Percentiles rank a stretch among this genome's conserved stretches.
Evolutionary conservation across 129 eudicot species (phyloP).

Genomic region (Heracleum sosnowskyi): DNA sequence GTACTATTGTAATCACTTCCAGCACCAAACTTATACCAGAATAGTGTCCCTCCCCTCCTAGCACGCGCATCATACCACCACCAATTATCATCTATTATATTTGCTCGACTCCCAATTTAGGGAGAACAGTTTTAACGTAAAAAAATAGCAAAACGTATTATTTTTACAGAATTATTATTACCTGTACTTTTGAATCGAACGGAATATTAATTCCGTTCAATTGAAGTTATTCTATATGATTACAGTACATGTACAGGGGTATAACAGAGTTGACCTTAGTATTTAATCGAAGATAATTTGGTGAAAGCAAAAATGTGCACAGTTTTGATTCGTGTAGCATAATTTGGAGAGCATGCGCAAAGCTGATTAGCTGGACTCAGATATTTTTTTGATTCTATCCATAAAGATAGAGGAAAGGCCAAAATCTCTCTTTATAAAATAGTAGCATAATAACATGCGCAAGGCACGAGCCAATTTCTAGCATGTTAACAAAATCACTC

Average conservation of each 20-base stretch:
- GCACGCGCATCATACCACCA: not conserved
- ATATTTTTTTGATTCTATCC: not conserved
- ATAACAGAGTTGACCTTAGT: not conserved
- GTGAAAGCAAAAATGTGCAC: not conserved
- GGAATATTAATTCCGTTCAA: no score
- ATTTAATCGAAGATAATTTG: not conserved
- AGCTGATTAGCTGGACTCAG: not conserved
- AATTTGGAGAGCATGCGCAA: constrained; percentile 17
- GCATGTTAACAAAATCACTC: no score
- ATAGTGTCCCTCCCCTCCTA: not conserved
- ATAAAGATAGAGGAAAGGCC: not conserved
- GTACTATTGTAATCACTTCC: not conserved
- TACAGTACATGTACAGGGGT: no score
- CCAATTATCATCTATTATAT: not conserved
- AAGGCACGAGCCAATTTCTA: no score
- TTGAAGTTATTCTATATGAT: no score
- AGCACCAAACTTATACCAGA: not conserved
- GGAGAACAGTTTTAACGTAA: no score
- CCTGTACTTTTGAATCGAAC: no score
- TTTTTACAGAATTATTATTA: no score
- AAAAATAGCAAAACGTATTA: no score
- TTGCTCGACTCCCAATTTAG: no score
- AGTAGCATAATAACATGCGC: no score
- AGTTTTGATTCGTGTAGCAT: constrained; percentile 11
- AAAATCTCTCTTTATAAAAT: not conserved